Evolutionary conservation across 768 basidiomycete genomes (phyloP).

Genomic region (Lactifluus pinguis): DNA sequence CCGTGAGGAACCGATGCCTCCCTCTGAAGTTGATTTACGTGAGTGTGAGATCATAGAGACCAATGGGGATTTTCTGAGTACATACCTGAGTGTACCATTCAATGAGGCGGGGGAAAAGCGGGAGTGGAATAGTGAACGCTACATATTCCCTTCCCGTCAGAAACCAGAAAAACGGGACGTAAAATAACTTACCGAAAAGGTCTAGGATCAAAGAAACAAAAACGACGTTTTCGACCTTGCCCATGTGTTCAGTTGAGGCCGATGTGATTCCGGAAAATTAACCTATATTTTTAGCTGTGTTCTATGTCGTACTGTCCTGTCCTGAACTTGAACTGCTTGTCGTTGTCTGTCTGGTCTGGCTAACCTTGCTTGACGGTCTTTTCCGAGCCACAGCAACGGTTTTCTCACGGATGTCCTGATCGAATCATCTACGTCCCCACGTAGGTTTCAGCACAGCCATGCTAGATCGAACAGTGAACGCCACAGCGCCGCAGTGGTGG

Average conservation of each 20-base stretch:
- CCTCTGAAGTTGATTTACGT: conserved; percentile 33
- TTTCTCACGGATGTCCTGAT: no score
- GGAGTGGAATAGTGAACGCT: conserved; percentile 93
- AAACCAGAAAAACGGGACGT: neutral
- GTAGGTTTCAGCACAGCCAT: no score
- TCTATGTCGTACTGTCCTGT: no score
- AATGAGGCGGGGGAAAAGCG: conserved; percentile 94
- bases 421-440: no score
- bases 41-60: neutral
- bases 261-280: neutral
- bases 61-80: conserved; percentile 1
- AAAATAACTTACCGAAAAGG: conserved; percentile 48
- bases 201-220: conserved; percentile 89
- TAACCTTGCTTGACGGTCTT: no score
- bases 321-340: no score
- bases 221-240: conserved; percentile 68
- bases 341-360: no score
- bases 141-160: conserved; percentile 20
- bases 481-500: no score
- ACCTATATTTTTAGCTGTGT: no score
- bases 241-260: conserved; percentile 32
- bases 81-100: conserved; percentile 77
- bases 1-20: conserved; percentile 64
- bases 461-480: no score
- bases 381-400: no score